Conservation (phyloP, 768 basidiomycete genomes). For the Porphyrellus cyaneotinctus region DNA sequence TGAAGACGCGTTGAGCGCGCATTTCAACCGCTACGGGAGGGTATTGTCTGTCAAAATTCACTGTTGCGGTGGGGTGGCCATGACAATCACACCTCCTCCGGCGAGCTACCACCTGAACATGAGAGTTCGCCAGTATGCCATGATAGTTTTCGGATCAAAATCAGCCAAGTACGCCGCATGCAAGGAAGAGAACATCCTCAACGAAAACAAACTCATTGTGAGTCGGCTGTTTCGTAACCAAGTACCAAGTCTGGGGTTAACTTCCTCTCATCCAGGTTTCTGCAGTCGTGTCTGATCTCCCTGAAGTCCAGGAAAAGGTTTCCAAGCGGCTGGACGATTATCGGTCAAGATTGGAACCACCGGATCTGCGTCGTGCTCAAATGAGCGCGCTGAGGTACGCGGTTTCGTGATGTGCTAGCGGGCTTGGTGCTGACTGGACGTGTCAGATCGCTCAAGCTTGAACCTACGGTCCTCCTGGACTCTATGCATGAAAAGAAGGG, state of each 20-base stretch:
- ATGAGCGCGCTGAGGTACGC: slow-evolving; percentile 22
- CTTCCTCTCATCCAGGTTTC: slow-evolving; percentile 21
- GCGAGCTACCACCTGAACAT: slow-evolving; percentile 33
- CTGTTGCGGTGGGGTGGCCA: slow-evolving; percentile 32
- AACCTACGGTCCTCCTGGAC: slow-evolving; percentile 28
- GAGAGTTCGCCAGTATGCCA: slow-evolving; percentile 48
- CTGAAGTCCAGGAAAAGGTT: slow-evolving; percentile 32
- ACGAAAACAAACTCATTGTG: slow-evolving; percentile 41
- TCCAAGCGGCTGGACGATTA: slow-evolving; percentile 23
- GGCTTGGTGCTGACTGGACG: slow-evolving; percentile 1
- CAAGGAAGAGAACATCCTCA: slow-evolving; percentile 36
- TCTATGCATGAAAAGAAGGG: neutral
- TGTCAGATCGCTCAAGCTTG: slow-evolving; percentile 23
- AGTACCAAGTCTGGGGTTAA: neutral
- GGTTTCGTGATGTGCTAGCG: neutral
- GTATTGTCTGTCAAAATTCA: slow-evolving; percentile 23
- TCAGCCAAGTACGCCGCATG: slow-evolving; percentile 41
- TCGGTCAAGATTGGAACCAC: slow-evolving; percentile 12
- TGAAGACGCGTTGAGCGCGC: slow-evolving; percentile 18
- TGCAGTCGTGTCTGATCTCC: slow-evolving; percentile 30
- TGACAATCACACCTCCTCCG: slow-evolving; percentile 23
- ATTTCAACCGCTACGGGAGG: slow-evolving; percentile 26
- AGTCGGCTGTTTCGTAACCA: slow-evolving; percentile 13
- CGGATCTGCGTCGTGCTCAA: slow-evolving; percentile 21
- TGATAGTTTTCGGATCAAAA: slow-evolving; percentile 41